These are phyloP conservation scores for Umbelopsis sp. DNA, from an alignment of 192 early-diverging fungal genomes.

Conservation along the genomic window DNA sequence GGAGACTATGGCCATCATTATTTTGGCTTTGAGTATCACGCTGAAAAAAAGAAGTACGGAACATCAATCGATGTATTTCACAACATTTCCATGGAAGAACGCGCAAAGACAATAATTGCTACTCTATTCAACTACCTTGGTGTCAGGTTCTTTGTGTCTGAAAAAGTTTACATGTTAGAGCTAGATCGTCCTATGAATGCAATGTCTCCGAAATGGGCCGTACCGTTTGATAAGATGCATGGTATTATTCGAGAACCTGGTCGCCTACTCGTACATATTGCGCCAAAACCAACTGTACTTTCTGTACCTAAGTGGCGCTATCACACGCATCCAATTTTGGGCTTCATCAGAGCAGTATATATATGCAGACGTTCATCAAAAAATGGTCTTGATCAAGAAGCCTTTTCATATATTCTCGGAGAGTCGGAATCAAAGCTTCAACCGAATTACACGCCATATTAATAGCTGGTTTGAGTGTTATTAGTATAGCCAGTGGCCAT, in stretches of 20 bases:
- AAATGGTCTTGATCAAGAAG: not conserved
- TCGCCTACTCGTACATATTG: not conserved
- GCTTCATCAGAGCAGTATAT: not conserved
- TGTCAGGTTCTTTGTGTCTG: too few species aligned
- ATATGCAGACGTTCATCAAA: not conserved
- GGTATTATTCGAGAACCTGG: not conserved
- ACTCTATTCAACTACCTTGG: too few species aligned
- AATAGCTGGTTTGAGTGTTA: not conserved
- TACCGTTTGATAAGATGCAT: not conserved
- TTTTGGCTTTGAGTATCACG: too few species aligned
- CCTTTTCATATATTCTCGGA: not conserved
- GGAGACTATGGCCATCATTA: too few species aligned
- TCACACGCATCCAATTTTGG: not conserved
- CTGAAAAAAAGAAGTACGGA: too few species aligned
- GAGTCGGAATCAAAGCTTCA: not conserved
- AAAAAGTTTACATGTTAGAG: too few species aligned
- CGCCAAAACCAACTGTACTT: not conserved
- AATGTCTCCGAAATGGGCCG: not conserved
- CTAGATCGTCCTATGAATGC: not conserved
- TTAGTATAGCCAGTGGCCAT: not conserved
- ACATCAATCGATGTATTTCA: too few species aligned
- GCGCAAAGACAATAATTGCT: too few species aligned
- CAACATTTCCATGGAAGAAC: too few species aligned
- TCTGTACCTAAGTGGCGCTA: not conserved
- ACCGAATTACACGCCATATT: not conserved